Evolutionary conservation across 257 asterid genomes (phyloP), one percentile per base, ranked within the genome.

Genomic region (Dorcoceras hygrometricum): DNA sequence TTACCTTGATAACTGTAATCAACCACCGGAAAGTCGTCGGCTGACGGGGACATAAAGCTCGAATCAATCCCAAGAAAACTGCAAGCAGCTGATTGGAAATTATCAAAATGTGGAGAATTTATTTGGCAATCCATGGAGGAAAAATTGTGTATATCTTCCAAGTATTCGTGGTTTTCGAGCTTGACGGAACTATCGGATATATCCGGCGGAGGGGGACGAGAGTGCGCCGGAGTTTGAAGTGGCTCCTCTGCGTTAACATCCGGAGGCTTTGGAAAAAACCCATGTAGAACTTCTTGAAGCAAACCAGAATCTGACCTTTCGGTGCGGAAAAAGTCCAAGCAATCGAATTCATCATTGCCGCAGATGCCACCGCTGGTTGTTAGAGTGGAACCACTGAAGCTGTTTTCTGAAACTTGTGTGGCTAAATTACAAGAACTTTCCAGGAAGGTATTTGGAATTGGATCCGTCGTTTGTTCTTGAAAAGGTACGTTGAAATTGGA

Each of bases 261-360:
- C 23, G 68, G 76, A 36, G 75, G 70, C 43, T 83, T 77, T n/a
- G 88, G 88, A n/a, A 80, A 80, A 72, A 80, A 83, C 65, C 85
- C 85, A 61, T 78, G 80, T n/a, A 80, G 53, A 22, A 77, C 79
- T 55, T 78, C 83, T 34, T 78, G 81, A 22, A 75, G 31, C 8
- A 82, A 23, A 39, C 85, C 84, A 2, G 88, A 83, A 75, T 71
- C 86, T 3, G 85, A 73, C 1, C 75, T 72, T 71, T 89, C 95
- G 0, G 76, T 63, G 0, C 78, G 68, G 20, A 87, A 90, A 62
- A 90, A 86, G 0, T 82, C 91, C 87, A 87, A 8, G 11, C 43
- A 34, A 34, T 34, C 43, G 10, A 34, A 9, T 2, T 34, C 43
- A 3, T 34, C 43, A 9, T 14, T 67, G 63, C 84, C 61, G 31